Percentiles rank a stretch among this genome's conserved stretches.
phyloP scores from a whole-genome alignment of 192 early-diverging fungal genomes.

The Ramicandelaber brevisporus region DNA sequence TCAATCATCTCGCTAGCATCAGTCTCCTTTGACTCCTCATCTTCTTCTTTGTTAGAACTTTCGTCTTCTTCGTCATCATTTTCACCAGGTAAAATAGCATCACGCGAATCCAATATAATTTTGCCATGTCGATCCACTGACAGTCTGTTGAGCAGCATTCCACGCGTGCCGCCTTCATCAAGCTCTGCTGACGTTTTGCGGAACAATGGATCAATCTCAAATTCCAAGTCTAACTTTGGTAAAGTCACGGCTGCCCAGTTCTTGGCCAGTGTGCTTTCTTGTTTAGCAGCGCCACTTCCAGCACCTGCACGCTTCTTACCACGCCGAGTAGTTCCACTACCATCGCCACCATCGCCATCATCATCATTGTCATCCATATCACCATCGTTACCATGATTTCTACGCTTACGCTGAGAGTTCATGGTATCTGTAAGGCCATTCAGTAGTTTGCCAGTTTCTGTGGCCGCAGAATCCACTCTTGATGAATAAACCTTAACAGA shows the following conservation, averaged over 20 bases:
- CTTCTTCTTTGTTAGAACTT: slow-evolving; percentile 2
- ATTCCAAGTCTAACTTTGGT: slow-evolving; percentile 79
- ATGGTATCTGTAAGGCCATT: slow-evolving; percentile 65
- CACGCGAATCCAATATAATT: slow-evolving; percentile 86
- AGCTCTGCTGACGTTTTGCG: slow-evolving; percentile 96
- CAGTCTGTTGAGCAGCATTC: slow-evolving; percentile 72
- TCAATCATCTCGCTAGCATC: no score
- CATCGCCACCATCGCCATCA: slow-evolving; percentile 10
- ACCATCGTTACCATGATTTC: slow-evolving; percentile 7
- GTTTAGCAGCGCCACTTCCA: slow-evolving; percentile 12
- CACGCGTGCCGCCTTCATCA: slow-evolving; percentile 88
- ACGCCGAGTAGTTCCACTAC: slow-evolving; percentile 7
- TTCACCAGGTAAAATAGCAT: slow-evolving; percentile 29
- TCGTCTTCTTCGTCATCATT: slow-evolving; percentile 13
- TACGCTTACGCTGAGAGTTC: slow-evolving; percentile 22
- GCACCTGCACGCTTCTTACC: slow-evolving; percentile 2
- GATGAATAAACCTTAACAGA: slow-evolving; percentile 94
- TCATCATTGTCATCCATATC: slow-evolving; percentile 19
- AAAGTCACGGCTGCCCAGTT: slow-evolving; percentile 50
- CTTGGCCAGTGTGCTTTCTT: slow-evolving; percentile 52
- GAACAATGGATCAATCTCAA: slow-evolving; percentile 81
- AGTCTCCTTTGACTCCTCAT: slow-evolving; percentile 3
- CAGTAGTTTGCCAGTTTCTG: slow-evolving; percentile 72
- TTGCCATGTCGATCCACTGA: slow-evolving; percentile 52
- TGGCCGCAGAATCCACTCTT: slow-evolving; percentile 86